These are phyloP conservation scores for Wickerhamiella vanderwaltii DNA, from an alignment of 805 yeast species.

Conservation along the genomic window DNA sequence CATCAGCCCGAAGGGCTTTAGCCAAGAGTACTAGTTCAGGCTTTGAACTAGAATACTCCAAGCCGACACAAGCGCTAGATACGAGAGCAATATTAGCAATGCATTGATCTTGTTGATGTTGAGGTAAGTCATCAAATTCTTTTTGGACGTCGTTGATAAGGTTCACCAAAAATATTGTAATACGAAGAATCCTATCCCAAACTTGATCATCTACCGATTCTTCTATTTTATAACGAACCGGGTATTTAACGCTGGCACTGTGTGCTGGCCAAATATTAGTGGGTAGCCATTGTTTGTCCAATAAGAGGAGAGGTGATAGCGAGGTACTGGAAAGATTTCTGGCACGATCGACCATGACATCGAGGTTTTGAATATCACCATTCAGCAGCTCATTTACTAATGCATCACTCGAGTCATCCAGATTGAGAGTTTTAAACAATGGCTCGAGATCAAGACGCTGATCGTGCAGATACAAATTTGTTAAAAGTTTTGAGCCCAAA, in stretches of 20 bases:
- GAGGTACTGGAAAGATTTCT: not conserved
- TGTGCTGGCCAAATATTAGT: not conserved
- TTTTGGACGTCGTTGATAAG: not conserved
- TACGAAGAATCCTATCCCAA: not conserved
- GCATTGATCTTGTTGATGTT: not conserved
- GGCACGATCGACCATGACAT: conserved; percentile 3
- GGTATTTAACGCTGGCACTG: conserved; percentile 3
- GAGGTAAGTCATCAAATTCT: not conserved
- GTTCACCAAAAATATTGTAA: conserved; percentile 1
- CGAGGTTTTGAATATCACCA: not conserved
- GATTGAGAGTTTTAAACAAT: not conserved
- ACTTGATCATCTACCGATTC: not conserved
- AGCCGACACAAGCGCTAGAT: not conserved
- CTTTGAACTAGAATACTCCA: not conserved
- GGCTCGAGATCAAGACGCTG: not conserved
- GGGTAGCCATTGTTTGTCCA: not conserved
- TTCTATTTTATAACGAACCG: conserved; percentile 2
- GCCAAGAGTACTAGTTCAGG: not conserved
- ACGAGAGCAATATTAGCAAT: not conserved
- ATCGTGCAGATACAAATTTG: not conserved
- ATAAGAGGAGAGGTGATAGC: not conserved
- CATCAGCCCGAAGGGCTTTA: not conserved
- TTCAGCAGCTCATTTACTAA: not conserved
- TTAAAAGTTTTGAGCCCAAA: not conserved
- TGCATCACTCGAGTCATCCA: not conserved